These are phyloP conservation scores for Agapanthus africanus DNA, from an alignment of 106 monocot species.

Conservation along the genomic window DNA sequence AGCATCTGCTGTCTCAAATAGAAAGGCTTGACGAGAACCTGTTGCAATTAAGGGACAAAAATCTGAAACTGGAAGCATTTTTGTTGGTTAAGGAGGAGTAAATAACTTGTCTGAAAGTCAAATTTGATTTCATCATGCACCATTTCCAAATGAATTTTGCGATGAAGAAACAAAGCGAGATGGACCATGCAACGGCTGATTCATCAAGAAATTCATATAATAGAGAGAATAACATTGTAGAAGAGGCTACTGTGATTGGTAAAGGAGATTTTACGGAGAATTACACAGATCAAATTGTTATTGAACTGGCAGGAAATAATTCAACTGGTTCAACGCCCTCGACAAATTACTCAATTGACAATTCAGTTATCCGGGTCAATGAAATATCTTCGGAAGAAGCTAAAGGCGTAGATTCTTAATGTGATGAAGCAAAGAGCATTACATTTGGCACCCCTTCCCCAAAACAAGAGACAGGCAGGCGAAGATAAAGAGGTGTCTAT, in stretches of 20 bases:
- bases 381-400: slow-evolving; percentile 13
- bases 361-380: background rate
- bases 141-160: slow-evolving; percentile 18
- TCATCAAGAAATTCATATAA: background rate
- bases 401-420: background rate
- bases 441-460: background rate
- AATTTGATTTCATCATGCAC: slow-evolving; percentile 18
- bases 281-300: slow-evolving; percentile 1
- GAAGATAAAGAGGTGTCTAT: slow-evolving; percentile 58
- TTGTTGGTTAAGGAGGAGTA: slow-evolving; percentile 47
- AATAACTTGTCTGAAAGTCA: slow-evolving; percentile 38
- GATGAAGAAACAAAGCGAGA: slow-evolving; percentile 13
- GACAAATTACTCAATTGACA: background rate
- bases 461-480: slow-evolving; percentile 28
- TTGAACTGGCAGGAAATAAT: background rate
- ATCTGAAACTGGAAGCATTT: slow-evolving; percentile 36
- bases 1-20: slow-evolving; percentile 52
- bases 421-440: background rate
- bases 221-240: background rate
- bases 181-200: background rate
- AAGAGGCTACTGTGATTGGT: background rate
- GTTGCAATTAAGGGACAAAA: slow-evolving; percentile 41
- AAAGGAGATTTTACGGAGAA: background rate
- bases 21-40: slow-evolving; percentile 48
- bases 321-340: background rate